A percentile compares a stretch with the other conserved stretches of the same genome.
Evolutionary conservation across 2,329 filamentous ascomycete species (phyloP).

Genomic region (Ceratocystis albifundus): DNA sequence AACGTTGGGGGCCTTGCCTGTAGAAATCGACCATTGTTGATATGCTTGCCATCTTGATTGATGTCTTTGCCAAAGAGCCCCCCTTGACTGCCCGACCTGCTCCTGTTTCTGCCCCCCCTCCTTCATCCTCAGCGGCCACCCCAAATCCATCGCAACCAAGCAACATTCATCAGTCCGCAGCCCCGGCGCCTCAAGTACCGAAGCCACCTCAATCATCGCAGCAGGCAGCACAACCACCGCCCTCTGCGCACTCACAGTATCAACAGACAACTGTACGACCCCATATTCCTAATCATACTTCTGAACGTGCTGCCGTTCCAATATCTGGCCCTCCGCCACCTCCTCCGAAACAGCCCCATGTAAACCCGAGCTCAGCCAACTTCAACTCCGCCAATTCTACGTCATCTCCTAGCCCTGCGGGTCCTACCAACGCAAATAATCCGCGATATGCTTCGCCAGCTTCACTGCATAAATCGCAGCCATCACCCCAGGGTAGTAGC

Average conservation of each 20-base stretch:
- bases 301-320: neutral
- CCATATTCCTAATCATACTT: neutral
- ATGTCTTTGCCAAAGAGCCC: slow-evolving; percentile 88
- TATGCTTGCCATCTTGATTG: slow-evolving; percentile 68
- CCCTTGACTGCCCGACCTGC: slow-evolving; percentile 59
- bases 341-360: slow-evolving; percentile 25
- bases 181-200: slow-evolving; percentile 27
- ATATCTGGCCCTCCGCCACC: slow-evolving; percentile 26
- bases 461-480: neutral
- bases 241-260: slow-evolving; percentile 30
- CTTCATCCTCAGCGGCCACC: slow-evolving; percentile 30
- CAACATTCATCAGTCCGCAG: slow-evolving; percentile 22
- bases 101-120: neutral
- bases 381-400: neutral
- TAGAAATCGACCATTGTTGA: slow-evolving; percentile 75
- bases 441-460: slow-evolving; percentile 7
- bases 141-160: slow-evolving; percentile 58
- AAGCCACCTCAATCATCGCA: neutral
- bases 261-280: slow-evolving; percentile 24
- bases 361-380: slow-evolving; percentile 11
- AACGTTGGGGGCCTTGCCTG: slow-evolving; percentile 17
- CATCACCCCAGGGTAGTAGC: neutral
- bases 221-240: slow-evolving; percentile 29
- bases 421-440: neutral
- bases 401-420: neutral